Conservation (phyloP, 73 alveolate genomes). For the Paramecium sexaurelia region DNA sequence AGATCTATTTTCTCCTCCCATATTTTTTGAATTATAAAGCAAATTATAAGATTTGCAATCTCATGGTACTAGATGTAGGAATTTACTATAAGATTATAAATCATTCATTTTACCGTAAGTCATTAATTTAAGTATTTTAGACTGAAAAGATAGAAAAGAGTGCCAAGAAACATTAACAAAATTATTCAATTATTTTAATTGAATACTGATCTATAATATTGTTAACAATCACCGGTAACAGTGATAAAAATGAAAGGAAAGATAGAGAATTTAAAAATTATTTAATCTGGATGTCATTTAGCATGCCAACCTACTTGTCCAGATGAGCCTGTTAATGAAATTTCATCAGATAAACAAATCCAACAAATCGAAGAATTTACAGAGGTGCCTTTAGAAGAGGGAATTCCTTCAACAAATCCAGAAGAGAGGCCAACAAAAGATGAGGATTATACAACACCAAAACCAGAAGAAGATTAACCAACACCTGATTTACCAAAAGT, state of each 20-base stretch:
- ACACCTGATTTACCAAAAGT: conserved; percentile 17
- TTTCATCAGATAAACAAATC: neutral
- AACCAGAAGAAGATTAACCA: neutral
- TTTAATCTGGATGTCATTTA: conserved; percentile 8
- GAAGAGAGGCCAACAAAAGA: neutral
- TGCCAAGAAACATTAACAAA: conserved; percentile 25
- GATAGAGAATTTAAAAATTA: conserved; percentile 22
- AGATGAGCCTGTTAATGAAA: neutral
- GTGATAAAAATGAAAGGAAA: conserved; percentile 3
- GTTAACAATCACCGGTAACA: neutral
- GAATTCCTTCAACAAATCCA: neutral
- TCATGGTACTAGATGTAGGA: neutral
- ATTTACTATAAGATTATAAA: no score
- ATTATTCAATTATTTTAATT: conserved; percentile 16
- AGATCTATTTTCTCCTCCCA: conserved; percentile 2
- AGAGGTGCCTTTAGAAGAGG: conserved; percentile 22
- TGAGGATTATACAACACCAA: neutral
- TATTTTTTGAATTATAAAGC: neutral
- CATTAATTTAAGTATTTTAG: neutral
- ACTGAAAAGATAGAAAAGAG: neutral
- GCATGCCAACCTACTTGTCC: conserved; percentile 27
- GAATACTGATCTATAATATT: neutral
- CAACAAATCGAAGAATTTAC: neutral
- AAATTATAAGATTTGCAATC: neutral
- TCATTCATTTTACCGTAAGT: no score